A percentile compares a stretch with the other conserved stretches of the same genome.
These are phyloP conservation scores for Pyrus hybrid DNA, from an alignment of 331 rosid species.

Conservation along the genomic window DNA sequence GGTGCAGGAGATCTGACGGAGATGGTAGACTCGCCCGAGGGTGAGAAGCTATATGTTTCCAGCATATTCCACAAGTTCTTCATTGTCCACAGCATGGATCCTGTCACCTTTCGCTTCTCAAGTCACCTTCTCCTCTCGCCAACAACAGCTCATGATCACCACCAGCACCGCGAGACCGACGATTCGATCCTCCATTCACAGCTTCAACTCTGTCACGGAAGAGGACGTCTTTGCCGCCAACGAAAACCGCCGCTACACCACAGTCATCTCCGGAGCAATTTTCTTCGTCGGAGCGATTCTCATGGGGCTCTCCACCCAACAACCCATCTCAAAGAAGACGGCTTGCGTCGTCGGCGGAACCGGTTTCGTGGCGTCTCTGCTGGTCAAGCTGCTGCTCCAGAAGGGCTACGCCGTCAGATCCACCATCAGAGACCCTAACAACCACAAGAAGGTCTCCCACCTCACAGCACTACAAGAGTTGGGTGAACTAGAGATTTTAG, in stretches of 20 bases:
- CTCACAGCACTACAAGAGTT: constrained; percentile 36
- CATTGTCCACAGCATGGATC: too few species aligned
- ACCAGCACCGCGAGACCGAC: too few species aligned
- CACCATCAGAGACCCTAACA: constrained; percentile 63
- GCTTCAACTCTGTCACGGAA: too few species aligned
- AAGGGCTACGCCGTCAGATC: constrained; percentile 65
- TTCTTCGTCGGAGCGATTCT: too few species aligned
- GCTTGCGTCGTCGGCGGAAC: constrained; percentile 79
- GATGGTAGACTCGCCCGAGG: constrained; percentile 58
- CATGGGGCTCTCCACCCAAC: too few species aligned
- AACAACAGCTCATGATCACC: too few species aligned
- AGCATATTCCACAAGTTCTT: constrained; percentile 55
- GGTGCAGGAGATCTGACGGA: constrained; percentile 56
- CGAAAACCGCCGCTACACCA: too few species aligned
- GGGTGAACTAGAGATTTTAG: constrained; percentile 50
- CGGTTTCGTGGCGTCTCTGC: constrained; percentile 57
- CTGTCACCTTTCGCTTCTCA: too few species aligned
- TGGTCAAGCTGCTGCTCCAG: constrained; percentile 55
- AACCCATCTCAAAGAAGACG: constrained; percentile 25
- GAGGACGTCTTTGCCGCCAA: too few species aligned
- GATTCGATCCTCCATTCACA: too few species aligned
- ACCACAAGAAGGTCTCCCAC: constrained; percentile 53
- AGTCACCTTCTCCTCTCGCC: too few species aligned
- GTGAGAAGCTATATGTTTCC: constrained; percentile 41
- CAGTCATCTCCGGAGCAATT: too few species aligned